Base-by-base conservation (phyloP, 2,329 filamentous ascomycete species). In the Cercospora janseana region DNA sequence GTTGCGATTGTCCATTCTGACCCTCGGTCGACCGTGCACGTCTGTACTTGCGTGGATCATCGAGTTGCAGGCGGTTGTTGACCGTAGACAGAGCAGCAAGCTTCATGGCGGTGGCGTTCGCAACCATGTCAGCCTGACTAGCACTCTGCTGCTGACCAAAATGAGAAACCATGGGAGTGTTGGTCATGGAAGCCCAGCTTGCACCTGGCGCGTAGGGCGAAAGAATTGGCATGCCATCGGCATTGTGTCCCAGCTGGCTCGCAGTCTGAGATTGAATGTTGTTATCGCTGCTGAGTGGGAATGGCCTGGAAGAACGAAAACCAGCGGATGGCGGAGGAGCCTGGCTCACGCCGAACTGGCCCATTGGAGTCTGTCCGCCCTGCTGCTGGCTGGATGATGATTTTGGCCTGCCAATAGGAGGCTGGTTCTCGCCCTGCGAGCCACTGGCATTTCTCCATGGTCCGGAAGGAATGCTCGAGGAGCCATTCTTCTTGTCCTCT, bases 31-130 rank as follows among this genome's bases (percentile, higher is more conserved):
- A 96, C 53, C 91, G 83, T 59, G 90, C 83, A 53, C 92, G 87
- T 57, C 93, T 88, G 71, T 93, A 97, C 73, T 97, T 97, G 65
- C 91, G 88, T 55, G 94, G 92, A 69, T 98, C 93, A 64, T 98
- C 93, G 52, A 98, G 78, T 45, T 93, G 91, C 64, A 98, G 95
- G 32, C 93, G 87, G 70, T 97, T 98, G 75, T 97, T 98, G 42
- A 98, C 93, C 2, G 93, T 98, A 4, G 92, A 97, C 37, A 98
- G 77, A 13, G 93, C 93, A 37, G 93, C 93, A 44, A 98, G 80
- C 71, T 98, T 98, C 93, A 98, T 98, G 16, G 93, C 93, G 12
- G 93, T 97, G 20, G 93, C 93, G 67, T 97, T 98, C 52, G 93
- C 93, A 51, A 98, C 87, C 92, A 97, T 97, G 65, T 98, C 93